Conservation (phyloP, 257 asterid genomes). For the Capsicum baccatum region DNA sequence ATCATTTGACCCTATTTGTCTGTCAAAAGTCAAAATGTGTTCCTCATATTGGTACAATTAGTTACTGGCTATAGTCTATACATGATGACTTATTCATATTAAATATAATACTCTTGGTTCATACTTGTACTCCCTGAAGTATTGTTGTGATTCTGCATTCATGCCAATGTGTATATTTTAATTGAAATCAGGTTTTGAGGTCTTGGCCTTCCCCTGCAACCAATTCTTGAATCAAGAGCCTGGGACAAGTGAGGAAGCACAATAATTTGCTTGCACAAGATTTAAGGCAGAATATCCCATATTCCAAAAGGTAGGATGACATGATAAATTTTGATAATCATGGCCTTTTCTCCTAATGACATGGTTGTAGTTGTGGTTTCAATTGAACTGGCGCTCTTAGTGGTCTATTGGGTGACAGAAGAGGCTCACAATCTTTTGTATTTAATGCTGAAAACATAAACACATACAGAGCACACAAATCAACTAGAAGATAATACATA, state of each 20-base stretch:
- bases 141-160: not conserved
- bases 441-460: not conserved
- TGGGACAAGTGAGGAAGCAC: conserved; percentile 75
- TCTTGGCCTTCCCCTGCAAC: conserved; percentile 90
- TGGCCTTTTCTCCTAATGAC: not conserved
- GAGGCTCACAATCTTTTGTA: not conserved
- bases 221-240: conserved; percentile 93
- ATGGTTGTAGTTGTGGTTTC: not conserved
- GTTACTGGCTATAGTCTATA: not conserved
- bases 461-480: not conserved
- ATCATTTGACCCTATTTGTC: not conserved
- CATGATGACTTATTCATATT: conserved; percentile 14
- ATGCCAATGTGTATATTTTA: not conserved
- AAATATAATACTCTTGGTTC: not conserved
- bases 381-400: not conserved
- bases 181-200: conserved; percentile 64
- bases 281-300: conserved; percentile 90
- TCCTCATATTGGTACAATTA: not conserved
- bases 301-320: conserved; percentile 65
- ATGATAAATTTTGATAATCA: not conserved
- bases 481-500: not conserved
- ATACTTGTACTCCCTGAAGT: no score
- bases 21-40: not conserved
- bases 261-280: conserved; percentile 80
- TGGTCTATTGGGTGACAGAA: not conserved